A percentile compares a stretch with the other conserved stretches of the same genome.
Evolutionary conservation across 1,139 yeast species (phyloP).

Genomic region (Diutina mesorugosa): DNA sequence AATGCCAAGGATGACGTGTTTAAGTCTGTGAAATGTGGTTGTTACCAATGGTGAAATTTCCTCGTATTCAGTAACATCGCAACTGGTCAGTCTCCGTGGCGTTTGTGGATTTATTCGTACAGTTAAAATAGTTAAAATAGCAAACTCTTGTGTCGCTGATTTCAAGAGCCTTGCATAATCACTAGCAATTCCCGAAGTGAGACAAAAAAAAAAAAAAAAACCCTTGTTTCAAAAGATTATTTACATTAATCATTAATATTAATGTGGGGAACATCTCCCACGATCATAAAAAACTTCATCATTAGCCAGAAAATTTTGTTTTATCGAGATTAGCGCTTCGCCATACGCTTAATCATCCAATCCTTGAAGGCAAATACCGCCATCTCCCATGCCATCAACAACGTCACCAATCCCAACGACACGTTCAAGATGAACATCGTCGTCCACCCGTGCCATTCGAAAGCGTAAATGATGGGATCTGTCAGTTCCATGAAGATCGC

Average conservation of each 20-base stretch:
- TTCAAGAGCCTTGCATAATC: neutral
- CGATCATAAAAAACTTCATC: neutral
- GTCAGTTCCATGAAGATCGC: constrained; percentile 85
- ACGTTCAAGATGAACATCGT: constrained; percentile 86
- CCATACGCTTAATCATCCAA: neutral
- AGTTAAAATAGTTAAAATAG: neutral
- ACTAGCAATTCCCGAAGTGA: neutral
- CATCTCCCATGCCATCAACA: constrained; percentile 91
- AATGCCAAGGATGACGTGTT: neutral
- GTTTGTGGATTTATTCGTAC: neutral
- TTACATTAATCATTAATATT: neutral
- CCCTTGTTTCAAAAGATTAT: neutral
- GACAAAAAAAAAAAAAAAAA: neutral
- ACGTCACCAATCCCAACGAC: constrained; percentile 62
- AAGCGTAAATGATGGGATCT: constrained; percentile 67
- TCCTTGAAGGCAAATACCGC: constrained; percentile 50
- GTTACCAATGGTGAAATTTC: neutral
- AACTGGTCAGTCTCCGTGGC: neutral
- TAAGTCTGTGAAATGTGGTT: neutral
- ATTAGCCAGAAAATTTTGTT: neutral
- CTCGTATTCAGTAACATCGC: neutral
- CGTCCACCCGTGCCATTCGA: constrained; percentile 78
- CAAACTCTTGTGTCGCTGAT: neutral
- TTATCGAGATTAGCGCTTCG: neutral
- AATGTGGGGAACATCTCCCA: neutral